Conservation (phyloP, 2,329 filamentous ascomycete species). For the Sporothrix humicola region DNA sequence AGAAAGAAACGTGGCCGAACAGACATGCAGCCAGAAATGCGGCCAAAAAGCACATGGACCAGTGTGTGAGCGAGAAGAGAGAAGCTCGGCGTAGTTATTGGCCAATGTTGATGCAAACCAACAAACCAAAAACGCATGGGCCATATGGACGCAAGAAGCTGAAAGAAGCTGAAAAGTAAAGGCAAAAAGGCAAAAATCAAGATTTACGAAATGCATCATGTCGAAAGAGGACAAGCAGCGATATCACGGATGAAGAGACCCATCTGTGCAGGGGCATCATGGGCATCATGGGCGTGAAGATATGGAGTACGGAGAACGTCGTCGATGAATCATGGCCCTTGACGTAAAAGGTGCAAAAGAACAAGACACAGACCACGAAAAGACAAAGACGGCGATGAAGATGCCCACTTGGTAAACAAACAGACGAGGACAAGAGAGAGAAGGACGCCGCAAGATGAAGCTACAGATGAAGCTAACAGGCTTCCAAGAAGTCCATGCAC, state of each 20-base stretch:
- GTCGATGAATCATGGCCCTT: not conserved
- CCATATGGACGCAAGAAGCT: not conserved
- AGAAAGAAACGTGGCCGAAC: constrained; percentile 2
- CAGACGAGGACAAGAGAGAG: not conserved
- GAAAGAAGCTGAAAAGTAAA: too few relatives aligned
- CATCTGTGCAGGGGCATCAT: not conserved
- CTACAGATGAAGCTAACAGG: too few relatives aligned
- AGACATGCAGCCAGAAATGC: not conserved
- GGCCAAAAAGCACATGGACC: not conserved
- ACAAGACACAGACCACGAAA: too few relatives aligned
- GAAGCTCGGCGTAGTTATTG: too few relatives aligned
- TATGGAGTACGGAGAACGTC: not conserved
- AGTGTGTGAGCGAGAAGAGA: not conserved
- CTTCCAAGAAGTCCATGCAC: constrained; percentile 6
- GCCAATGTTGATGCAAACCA: too few relatives aligned
- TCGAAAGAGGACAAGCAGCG: not conserved
- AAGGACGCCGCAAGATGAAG: not conserved
- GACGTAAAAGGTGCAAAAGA: not conserved
- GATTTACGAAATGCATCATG: not conserved
- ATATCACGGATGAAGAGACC: not conserved
- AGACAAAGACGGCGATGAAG: not conserved
- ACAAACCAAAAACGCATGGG: not conserved
- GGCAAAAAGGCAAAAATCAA: too few relatives aligned
- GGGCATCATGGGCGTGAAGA: not conserved
- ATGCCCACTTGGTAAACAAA: constrained; percentile 4